Conservation (phyloP, 805 yeast genomes). For the Candida golubevii region DNA sequence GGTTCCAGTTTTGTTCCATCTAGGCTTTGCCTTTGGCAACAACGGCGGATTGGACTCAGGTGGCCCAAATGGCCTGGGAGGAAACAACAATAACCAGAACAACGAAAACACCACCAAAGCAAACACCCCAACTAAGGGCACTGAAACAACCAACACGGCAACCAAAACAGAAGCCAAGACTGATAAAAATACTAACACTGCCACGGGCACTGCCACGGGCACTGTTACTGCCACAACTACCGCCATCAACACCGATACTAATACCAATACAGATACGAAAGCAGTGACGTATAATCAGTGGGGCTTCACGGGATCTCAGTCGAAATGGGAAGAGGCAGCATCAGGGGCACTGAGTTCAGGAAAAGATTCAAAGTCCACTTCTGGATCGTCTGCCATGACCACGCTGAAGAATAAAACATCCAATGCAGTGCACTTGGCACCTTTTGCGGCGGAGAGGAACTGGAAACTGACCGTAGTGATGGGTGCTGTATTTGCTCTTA, state of each 20-base stretch:
- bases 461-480: constrained; percentile 10
- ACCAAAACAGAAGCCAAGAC: constrained; percentile 5
- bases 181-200: constrained; percentile 3
- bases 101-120: neutral
- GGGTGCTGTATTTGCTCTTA: constrained; percentile 9
- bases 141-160: constrained; percentile 1
- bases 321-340: constrained; percentile 27
- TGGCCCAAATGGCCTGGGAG: neutral
- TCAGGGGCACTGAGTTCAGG: neutral
- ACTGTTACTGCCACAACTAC: constrained; percentile 6
- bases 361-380: neutral
- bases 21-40: constrained; percentile 14
- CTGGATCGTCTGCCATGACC: constrained; percentile 8
- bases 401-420: constrained; percentile 6
- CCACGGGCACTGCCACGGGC: constrained; percentile 7
- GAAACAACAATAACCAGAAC: neutral
- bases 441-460: neutral
- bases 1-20: constrained; percentile 5
- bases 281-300: constrained; percentile 33
- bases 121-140: neutral
- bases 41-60: constrained; percentile 15
- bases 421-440: neutral
- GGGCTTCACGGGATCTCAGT: constrained; percentile 41
- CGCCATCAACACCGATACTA: constrained; percentile 2
- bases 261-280: constrained; percentile 9